Percentiles rank a stretch among this genome's conserved stretches.
Evolutionary conservation across 345 rosid species (phyloP).

Genomic region (Schrenkiella parvula): DNA sequence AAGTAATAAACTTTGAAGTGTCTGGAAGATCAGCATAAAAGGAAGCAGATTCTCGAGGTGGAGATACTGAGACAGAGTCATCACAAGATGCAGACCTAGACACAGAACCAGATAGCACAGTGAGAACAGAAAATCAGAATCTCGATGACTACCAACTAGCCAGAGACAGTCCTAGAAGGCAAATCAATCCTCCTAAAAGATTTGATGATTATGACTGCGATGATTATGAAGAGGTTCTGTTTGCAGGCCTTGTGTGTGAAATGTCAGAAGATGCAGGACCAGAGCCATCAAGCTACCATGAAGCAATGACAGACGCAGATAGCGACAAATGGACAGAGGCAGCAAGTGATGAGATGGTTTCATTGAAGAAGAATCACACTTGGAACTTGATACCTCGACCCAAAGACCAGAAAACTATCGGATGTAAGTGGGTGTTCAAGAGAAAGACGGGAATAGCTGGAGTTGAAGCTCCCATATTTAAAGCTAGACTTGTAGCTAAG

Average conservation of each 20-base stretch:
- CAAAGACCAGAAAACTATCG: not conserved
- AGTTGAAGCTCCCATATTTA: not conserved
- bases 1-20: too few relatives aligned
- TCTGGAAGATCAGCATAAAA: too few relatives aligned
- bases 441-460: not conserved
- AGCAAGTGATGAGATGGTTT: not conserved
- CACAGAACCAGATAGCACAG: too few relatives aligned
- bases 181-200: too few relatives aligned
- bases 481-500: not conserved
- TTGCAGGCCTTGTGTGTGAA: not conserved
- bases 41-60: too few relatives aligned
- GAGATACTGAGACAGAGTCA: too few relatives aligned
- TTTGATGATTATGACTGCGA: too few relatives aligned
- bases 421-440: not conserved
- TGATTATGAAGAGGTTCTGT: too few relatives aligned
- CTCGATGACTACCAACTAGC: too few relatives aligned
- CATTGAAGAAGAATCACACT: not conserved
- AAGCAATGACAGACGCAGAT: not conserved
- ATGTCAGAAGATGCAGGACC: not conserved
- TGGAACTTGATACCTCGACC: not conserved
- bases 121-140: too few relatives aligned
- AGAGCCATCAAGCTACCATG: not conserved
- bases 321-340: not conserved
- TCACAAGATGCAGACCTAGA: too few relatives aligned
- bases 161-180: too few relatives aligned